Evolutionary conservation across 495 filamentous ascomycete species (phyloP), one percentile per base, ranked within the genome.

Genomic region (Penicillium crystallinum): DNA sequence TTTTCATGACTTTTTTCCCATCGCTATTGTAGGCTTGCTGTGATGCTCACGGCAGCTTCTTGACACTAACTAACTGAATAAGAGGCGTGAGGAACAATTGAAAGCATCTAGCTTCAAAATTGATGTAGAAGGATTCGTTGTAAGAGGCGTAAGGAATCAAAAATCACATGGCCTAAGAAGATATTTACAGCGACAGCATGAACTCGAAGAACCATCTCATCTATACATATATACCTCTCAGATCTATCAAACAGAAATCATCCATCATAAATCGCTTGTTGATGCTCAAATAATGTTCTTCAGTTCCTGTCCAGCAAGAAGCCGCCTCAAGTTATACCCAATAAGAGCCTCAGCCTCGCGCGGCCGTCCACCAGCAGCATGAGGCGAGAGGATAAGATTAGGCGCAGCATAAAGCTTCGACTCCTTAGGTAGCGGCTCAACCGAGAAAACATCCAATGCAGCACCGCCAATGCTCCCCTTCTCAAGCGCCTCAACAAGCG

Each of bases 331-430:
- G 34, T 84, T 84, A 47, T 76, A 70, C 41, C 72, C 73, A 39
- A 84, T 76, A 49, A 84, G 54, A 49, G 47, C 67, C 65, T 79
- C 79, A 3, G 53, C 79, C 65, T 77, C 76, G 12, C 48, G 48
- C 7, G 81, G 81, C 44, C 80, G 58, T 1, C 83, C 85, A 23
- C 86, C 85, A 12, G 86, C 86, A 53, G 86, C 87, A 63, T 88
- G 85, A 43, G 77, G 77, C 27, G 84, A 82, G 47, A 88, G 57
- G 59, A 84, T 76, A 1, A 84, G 80, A 50, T 75, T 76, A 43
- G 59, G 55, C 55, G 82, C 71, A 37, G 63, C 63, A 47, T 71
- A 67, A 52, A 87, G 62, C 17, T 74, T 64, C n/a, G 80, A 80
- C 0, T 78, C 62, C 44, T 58, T 53, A 12, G 62, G 62, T 15